Conservation (phyloP, 2,329 filamentous ascomycete genomes). For the Alternaria infectoria region DNA sequence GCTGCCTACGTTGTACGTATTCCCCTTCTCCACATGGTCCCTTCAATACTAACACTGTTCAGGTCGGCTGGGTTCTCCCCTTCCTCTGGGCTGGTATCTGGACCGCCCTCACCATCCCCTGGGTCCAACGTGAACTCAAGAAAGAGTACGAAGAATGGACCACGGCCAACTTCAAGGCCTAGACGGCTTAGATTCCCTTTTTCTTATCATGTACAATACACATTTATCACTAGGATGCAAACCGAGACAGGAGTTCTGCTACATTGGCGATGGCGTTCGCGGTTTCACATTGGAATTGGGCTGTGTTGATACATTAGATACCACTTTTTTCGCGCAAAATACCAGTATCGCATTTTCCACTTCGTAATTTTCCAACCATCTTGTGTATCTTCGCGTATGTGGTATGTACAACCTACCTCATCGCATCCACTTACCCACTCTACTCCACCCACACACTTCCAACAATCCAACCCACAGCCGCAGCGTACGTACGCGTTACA, state of each 20-base stretch:
- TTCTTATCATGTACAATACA: background rate
- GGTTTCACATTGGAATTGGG: background rate
- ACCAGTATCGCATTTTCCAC: background rate
- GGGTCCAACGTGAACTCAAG: constrained; percentile 50
- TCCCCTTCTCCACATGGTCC: background rate
- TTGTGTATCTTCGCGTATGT: background rate
- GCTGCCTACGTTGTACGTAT: constrained; percentile 56
- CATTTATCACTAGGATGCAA: constrained; percentile 2
- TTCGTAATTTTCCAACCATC: background rate
- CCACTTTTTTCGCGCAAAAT: constrained; percentile 9
- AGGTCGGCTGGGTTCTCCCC: constrained; percentile 57
- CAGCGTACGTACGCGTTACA: background rate
- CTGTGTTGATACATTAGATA: constrained; percentile 10
- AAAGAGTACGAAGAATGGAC: constrained; percentile 47
- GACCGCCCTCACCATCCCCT: constrained; percentile 54
- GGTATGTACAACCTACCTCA: background rate
- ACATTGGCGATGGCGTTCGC: constrained; percentile 12
- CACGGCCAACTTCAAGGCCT: constrained; percentile 47
- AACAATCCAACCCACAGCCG: background rate
- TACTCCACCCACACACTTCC: background rate
- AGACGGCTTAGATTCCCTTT: background rate
- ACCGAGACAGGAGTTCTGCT: constrained; percentile 1
- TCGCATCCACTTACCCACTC: background rate
- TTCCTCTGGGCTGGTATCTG: constrained; percentile 59
- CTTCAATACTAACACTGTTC: constrained; percentile 15